phyloP scores from a whole-genome alignment of 106 monocot species.

The Dioscorea alata region DNA sequence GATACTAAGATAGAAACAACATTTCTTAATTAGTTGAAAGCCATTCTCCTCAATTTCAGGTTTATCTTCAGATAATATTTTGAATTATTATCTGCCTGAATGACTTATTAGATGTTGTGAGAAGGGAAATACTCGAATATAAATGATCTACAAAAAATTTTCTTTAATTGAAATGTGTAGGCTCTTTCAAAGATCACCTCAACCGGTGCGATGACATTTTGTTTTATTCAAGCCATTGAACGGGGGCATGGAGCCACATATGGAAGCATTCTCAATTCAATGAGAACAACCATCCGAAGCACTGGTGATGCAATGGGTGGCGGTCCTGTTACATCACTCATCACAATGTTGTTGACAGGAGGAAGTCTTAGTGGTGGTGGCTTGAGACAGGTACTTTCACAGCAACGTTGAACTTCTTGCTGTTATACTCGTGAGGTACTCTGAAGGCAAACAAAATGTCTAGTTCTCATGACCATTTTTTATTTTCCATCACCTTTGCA shows the following conservation, averaged over 20 bases:
- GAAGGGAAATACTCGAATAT: no score
- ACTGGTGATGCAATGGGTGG: conserved; percentile 27
- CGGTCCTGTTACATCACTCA: conserved; percentile 46
- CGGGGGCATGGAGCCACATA: conserved; percentile 69
- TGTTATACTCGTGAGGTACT: no score
- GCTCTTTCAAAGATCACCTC: conserved; percentile 68
- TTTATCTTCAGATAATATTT: no score
- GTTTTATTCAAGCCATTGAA: conserved; percentile 89
- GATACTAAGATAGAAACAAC: no score
- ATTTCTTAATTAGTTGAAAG: no score
- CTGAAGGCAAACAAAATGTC: no score
- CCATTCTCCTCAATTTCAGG: no score
- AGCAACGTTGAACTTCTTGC: no score
- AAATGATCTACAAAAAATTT: no score
- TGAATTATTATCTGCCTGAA: no score
- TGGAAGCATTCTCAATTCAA: conserved; percentile 77
- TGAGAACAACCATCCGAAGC: conserved; percentile 56
- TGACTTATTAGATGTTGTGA: no score
- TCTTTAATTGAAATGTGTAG: conserved; percentile 21
- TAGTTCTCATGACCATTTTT: not conserved
- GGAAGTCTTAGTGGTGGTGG: conserved; percentile 51
- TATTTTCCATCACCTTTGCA: conserved; percentile 14
- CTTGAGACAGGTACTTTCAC: conserved; percentile 52
- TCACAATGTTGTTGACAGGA: conserved; percentile 69
- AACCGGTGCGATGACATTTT: conserved; percentile 90